Evolutionary conservation across 805 yeast genomes (phyloP).

Genomic region (Candida tallmaniae): DNA sequence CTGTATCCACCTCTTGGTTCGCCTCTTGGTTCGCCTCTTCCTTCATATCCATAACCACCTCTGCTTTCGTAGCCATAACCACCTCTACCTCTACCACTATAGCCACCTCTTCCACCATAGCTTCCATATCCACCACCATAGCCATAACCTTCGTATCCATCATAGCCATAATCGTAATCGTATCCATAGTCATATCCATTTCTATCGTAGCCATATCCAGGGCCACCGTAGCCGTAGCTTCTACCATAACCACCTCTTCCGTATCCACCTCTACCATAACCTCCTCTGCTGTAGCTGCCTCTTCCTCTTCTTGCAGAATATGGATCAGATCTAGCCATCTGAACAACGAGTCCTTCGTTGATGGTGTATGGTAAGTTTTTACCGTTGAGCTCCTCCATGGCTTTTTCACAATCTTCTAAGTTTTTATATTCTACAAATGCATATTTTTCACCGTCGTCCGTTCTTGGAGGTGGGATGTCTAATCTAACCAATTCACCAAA

Average conservation of each 20-base stretch:
- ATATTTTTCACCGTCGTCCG: slow-evolving; percentile 54
- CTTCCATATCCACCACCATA: slow-evolving; percentile 11
- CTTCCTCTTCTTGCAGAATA: slow-evolving; percentile 38
- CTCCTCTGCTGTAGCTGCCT: slow-evolving; percentile 24
- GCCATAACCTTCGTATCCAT: slow-evolving; percentile 12
- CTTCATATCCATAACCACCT: slow-evolving; percentile 8
- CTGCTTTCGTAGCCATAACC: slow-evolving; percentile 2
- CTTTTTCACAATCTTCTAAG: slow-evolving; percentile 50
- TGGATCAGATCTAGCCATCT: slow-evolving; percentile 55
- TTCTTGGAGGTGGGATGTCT: slow-evolving; percentile 60
- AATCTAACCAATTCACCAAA: slow-evolving; percentile 55
- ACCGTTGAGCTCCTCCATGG: slow-evolving; percentile 45
- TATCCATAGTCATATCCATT: slow-evolving; percentile 10
- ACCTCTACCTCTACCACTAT: slow-evolving; percentile 6
- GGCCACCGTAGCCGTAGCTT: slow-evolving; percentile 13
- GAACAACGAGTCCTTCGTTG: slow-evolving; percentile 43
- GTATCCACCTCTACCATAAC: slow-evolving; percentile 16
- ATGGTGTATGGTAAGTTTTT: slow-evolving; percentile 40
- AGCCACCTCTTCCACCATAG: slow-evolving; percentile 13
- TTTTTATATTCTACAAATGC: slow-evolving; percentile 60
- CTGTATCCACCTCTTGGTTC: slow-evolving; percentile 16
- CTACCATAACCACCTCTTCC: slow-evolving; percentile 16
- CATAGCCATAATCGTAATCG: slow-evolving; percentile 10
- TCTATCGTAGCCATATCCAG: slow-evolving; percentile 11
- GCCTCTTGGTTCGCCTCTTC: slow-evolving; percentile 6